Evolutionary conservation across 73 alveolate species (phyloP).

Genomic region (Symbiodinium pilosum): DNA sequence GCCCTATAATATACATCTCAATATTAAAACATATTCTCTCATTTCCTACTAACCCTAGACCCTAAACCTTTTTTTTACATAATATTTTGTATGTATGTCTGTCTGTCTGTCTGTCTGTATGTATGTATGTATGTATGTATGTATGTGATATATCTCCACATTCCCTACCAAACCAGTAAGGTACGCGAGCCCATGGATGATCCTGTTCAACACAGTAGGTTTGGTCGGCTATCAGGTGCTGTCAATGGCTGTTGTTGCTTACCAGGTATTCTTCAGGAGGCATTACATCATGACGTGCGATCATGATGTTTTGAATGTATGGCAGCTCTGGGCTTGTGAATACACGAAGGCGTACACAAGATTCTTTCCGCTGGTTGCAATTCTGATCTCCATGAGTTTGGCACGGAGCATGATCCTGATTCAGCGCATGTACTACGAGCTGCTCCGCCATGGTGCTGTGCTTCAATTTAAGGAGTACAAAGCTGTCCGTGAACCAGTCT

Average conservation of each 20-base stretch:
- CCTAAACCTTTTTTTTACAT: too few species aligned
- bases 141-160: too few species aligned
- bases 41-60: too few species aligned
- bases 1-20: too few species aligned
- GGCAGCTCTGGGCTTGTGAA: conserved; percentile 44
- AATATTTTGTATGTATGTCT: too few species aligned
- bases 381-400: conserved; percentile 77
- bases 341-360: conserved; percentile 60
- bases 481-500: conserved; percentile 24
- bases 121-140: too few species aligned
- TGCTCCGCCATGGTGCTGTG: conserved; percentile 54
- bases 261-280: conserved; percentile 40
- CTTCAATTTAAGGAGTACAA: conserved; percentile 32
- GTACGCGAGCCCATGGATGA: conserved; percentile 64
- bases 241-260: conserved; percentile 40
- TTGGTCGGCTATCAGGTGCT: conserved; percentile 52
- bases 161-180: too few species aligned
- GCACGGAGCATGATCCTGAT: conserved; percentile 63
- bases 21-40: too few species aligned
- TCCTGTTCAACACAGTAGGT: conserved; percentile 21
- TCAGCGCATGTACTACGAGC: conserved; percentile 93
- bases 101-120: too few species aligned
- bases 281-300: not conserved
- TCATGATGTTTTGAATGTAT: not conserved
- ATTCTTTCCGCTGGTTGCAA: conserved; percentile 57